Conservation (phyloP, 495 filamentous ascomycete genomes). For the Lophiotrema nucula region DNA sequence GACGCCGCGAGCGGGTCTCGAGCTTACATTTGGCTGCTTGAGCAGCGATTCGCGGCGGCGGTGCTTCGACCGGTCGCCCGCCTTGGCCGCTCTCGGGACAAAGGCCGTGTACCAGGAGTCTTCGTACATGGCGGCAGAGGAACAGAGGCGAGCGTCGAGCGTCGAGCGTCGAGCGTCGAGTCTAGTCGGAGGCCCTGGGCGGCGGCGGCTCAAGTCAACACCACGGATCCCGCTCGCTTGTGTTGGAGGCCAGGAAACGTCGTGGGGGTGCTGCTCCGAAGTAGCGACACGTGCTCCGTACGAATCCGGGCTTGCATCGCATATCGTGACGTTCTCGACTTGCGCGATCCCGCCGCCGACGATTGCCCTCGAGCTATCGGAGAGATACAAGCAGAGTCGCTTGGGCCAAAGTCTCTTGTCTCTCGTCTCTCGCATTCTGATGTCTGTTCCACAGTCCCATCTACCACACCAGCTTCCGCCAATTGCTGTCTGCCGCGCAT, state of each 20-base stretch:
- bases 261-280: conserved; percentile 3
- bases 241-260: background rate
- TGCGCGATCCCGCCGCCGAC: background rate
- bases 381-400: background rate
- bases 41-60: conserved; percentile 63
- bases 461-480: too few relatives aligned
- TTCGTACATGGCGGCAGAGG: conserved; percentile 60
- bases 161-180: too few relatives aligned
- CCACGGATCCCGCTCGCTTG: background rate
- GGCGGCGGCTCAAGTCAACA: background rate
- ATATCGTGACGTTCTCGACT: conserved; percentile 21
- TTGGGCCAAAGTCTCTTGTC: background rate
- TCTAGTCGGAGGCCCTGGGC: conserved; percentile 6
- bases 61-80: conserved; percentile 52
- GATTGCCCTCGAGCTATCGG: background rate
- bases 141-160: background rate
- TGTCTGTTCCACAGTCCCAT: background rate
- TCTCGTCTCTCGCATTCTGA: background rate
- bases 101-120: conserved; percentile 69
- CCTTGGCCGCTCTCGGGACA: conserved; percentile 51
- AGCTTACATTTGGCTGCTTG: conserved; percentile 65
- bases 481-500: too few relatives aligned
- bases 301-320: background rate
- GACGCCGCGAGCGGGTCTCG: conserved; percentile 27
- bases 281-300: conserved; percentile 1